Conservation (phyloP, 1,284 basidiomycete genomes). For the Xerocomus nothofagi region DNA sequence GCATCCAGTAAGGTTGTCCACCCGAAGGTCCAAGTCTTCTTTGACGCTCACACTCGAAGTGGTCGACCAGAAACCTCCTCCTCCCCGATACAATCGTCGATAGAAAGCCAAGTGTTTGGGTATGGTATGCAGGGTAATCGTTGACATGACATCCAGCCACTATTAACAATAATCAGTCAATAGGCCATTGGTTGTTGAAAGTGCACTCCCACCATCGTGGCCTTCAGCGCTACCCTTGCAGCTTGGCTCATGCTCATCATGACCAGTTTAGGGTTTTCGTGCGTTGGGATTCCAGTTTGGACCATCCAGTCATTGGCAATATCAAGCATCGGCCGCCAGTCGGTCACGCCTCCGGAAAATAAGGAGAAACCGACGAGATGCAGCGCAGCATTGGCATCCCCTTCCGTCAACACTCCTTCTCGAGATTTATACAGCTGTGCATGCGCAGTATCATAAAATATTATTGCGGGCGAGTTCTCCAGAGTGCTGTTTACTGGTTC, state of each 20-base stretch:
- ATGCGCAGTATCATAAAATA: conserved; percentile 69
- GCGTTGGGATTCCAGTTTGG: conserved; percentile 57
- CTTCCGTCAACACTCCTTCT: conserved; percentile 53
- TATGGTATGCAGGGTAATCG: conserved; percentile 56
- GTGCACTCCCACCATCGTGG: conserved; percentile 59
- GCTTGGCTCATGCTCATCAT: conserved; percentile 53
- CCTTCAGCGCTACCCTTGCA: conserved; percentile 61
- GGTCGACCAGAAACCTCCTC: conserved; percentile 40
- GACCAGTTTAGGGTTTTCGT: conserved; percentile 61
- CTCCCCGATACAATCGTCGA: conserved; percentile 52
- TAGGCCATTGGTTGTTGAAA: conserved; percentile 3
- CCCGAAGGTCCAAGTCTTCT: conserved; percentile 45
- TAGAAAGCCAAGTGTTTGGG: conserved; percentile 69
- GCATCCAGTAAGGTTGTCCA: conserved; percentile 71
- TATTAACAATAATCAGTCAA: conserved; percentile 33
- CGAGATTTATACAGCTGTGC: conserved; percentile 39
- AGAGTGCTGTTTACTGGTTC: conserved; percentile 53
- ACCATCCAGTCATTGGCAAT: conserved; percentile 72
- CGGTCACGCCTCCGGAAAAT: conserved; percentile 58
- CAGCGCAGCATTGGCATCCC: conserved; percentile 71
- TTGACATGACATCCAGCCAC: conserved; percentile 77
- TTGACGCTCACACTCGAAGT: conserved; percentile 25
- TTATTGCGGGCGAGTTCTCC: conserved; percentile 58
- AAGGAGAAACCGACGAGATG: conserved; percentile 71
- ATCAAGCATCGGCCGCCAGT: conserved; percentile 66